phyloP scores from a whole-genome alignment of 768 basidiomycete genomes.

The Mycena latifolia region DNA sequence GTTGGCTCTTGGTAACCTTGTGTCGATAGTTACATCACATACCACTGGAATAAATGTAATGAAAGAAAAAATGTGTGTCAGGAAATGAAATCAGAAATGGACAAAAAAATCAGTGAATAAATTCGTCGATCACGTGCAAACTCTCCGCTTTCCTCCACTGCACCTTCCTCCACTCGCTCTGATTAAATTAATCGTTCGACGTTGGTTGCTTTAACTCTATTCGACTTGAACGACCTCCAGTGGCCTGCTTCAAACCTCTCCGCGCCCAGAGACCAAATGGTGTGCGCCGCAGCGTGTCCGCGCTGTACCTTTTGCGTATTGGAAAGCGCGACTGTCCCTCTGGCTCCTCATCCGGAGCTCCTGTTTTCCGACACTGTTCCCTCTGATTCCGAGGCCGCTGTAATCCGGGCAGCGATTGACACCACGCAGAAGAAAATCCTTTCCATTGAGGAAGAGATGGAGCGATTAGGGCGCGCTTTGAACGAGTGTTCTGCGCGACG shows the following conservation, averaged over 20 bases:
- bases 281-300: not conserved
- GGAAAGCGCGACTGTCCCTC: not conserved
- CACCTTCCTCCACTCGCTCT: no score
- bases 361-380: not conserved
- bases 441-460: no score
- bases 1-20: not conserved
- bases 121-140: conserved; percentile 5
- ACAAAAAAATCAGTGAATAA: not conserved
- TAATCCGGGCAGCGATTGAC: no score
- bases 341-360: conserved; percentile 8
- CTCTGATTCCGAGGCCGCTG: not conserved
- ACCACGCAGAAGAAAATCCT: no score
- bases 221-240: no score
- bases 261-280: no score
- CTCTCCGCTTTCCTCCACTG: conserved; percentile 2
- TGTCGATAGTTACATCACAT: conserved; percentile 18
- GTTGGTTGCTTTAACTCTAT: no score
- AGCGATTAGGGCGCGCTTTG: no score
- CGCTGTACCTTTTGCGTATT: not conserved
- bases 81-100: not conserved
- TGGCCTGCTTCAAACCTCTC: no score
- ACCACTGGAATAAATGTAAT: conserved; percentile 19
- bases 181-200: no score
- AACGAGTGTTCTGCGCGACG: no score
- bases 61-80: not conserved